phyloP scores from a whole-genome alignment of 2,329 filamentous ascomycete species.

The Paracoccidioides brasiliensis region DNA sequence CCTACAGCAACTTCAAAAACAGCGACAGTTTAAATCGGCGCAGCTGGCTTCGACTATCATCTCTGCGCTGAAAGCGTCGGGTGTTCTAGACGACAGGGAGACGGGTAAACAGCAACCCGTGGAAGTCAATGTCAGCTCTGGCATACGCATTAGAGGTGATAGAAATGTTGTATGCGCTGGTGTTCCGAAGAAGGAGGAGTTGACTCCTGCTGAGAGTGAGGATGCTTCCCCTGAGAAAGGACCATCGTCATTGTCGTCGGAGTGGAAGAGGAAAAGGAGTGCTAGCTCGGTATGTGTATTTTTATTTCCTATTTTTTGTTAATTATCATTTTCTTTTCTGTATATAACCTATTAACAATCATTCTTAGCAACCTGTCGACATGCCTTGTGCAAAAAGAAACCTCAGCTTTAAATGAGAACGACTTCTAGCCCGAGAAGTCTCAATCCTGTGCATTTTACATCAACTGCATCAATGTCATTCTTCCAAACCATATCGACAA shows the following conservation, averaged over 20 bases:
- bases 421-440: not conserved
- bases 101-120: conserved; percentile 9
- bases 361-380: conserved; percentile 6
- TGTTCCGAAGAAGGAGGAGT: not conserved
- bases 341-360: not conserved
- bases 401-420: not conserved
- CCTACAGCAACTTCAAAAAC: conserved; percentile 12
- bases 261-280: conserved; percentile 11
- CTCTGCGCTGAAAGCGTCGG: conserved; percentile 13
- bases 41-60: conserved; percentile 17
- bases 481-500: not conserved
- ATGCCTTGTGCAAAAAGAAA: conserved; percentile 8
- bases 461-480: not conserved
- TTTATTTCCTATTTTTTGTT: not conserved
- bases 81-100: conserved; percentile 9
- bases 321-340: not conserved
- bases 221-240: not conserved
- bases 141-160: conserved; percentile 19
- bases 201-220: not conserved
- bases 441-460: not conserved
- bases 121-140: conserved; percentile 19
- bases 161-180: conserved; percentile 17
- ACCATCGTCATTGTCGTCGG: not conserved
- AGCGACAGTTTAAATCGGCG: conserved; percentile 15
- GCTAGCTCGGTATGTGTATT: conserved; percentile 15